Conservation (phyloP, 148 eudicot species). For the Rhododendron simsii region DNA sequence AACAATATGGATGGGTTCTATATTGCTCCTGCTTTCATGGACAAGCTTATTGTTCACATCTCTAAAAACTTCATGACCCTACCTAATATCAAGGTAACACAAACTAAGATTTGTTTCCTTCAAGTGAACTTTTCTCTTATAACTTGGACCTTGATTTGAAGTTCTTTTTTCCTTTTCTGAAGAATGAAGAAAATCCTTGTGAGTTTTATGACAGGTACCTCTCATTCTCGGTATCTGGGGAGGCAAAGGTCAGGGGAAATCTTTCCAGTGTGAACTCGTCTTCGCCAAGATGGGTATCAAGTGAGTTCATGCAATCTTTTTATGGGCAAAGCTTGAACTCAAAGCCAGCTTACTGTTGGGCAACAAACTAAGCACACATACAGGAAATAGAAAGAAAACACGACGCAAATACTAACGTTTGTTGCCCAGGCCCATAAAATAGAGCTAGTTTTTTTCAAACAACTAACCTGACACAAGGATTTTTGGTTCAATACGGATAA, state of each 20-base stretch:
- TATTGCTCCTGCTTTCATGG: conserved; percentile 41
- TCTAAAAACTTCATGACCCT: conserved; percentile 32
- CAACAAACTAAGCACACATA: not conserved
- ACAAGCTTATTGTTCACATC: conserved; percentile 34
- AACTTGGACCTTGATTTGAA: not conserved
- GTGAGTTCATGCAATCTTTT: conserved; percentile 31
- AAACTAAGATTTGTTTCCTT: conserved; percentile 1
- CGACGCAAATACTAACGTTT: not conserved
- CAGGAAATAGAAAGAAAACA: not conserved
- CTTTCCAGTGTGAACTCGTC: conserved; percentile 78
- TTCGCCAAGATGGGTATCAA: conserved; percentile 77
- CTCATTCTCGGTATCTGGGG: conserved; percentile 83
- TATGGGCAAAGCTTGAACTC: not conserved
- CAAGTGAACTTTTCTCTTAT: not conserved
- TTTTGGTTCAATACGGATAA: not conserved
- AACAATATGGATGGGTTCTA: conserved; percentile 36
- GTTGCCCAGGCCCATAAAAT: not conserved
- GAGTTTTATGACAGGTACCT: conserved; percentile 37
- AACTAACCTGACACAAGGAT: not conserved
- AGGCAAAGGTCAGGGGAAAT: conserved; percentile 82
- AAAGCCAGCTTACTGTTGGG: not conserved
- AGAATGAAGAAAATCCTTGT: not conserved
- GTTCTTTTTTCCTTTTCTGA: not conserved
- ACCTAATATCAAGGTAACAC: conserved; percentile 30
- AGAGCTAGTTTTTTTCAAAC: not conserved